Base-by-base conservation (phyloP, 495 filamentous ascomycete species). In the Pyrenopolyporus hunteri region DNA sequence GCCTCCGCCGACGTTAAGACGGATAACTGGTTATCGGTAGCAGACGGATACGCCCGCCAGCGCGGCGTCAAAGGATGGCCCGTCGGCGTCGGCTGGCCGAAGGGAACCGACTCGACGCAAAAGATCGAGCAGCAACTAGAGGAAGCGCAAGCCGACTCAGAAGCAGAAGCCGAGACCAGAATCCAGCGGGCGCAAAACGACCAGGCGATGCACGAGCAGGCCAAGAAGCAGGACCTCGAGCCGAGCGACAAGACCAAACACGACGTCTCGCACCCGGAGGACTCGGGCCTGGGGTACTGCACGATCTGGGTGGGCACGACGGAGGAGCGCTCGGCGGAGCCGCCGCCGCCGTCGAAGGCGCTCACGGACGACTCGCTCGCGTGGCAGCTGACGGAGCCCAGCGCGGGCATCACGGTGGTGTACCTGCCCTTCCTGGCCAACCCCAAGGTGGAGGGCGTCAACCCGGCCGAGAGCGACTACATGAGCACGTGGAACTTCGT, bases 401-500 rank as follows among this genome's bases (percentile, higher is more conserved):
- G 91, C 65, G 93, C 94, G 4, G 94, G 94, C 40, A 88, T 98
- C 45, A 82, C 92, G 0, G 87, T 98, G 6, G 78, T 96, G 23
- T 98, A 98, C 74, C 89, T 97, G 68, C 94, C 94, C 2, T 85
- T 96, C 58, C 76, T 97, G 7, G 85, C 87, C 13, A 97, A 98
- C 70, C 81, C 87, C 0, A 84, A 87, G 14, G 89, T 93, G 1
- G 80, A 81, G 4, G 88, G 84, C 45, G 87, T 97, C 20, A 87
- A 97, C 69, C 93, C 94, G 0, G 83, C 87, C 28, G 83, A 79
- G 9, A 85, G 83, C 54, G 89, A 92, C 44, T 98, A 92, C 77
- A 83, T 97, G 73, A 90, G 85, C 63, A 98, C 94, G 1, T 98
- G 94, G 94, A 98, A 97, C 71, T 97, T 97, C 70, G 85, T 96